Evolutionary conservation across 1,284 basidiomycete genomes (phyloP).

Genomic region (Paramarasmius palmivorus): DNA sequence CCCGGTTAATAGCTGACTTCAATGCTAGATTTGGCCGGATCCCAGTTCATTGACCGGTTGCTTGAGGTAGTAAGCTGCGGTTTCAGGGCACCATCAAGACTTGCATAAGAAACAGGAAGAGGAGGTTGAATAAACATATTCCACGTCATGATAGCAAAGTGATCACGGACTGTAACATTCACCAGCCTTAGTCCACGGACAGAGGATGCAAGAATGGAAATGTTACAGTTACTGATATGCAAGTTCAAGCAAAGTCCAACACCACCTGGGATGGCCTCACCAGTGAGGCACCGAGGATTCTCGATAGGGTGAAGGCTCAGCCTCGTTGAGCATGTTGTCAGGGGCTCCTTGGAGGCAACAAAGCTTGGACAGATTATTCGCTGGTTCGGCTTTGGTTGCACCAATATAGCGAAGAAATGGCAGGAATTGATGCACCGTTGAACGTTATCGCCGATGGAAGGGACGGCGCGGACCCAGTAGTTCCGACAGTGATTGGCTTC

Average conservation of each 20-base stretch:
- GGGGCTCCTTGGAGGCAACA: conserved; percentile 1
- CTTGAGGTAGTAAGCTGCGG: conserved; percentile 46
- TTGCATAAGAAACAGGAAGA: conserved; percentile 49
- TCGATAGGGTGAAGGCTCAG: conserved; percentile 28
- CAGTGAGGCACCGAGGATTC: conserved; percentile 29
- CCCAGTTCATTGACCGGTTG: conserved; percentile 45
- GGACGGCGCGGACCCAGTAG: conserved; percentile 34
- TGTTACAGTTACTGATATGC: conserved; percentile 23
- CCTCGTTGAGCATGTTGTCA: conserved; percentile 29
- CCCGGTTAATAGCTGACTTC: conserved; percentile 43
- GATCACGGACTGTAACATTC: background rate
- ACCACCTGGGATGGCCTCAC: conserved; percentile 29
- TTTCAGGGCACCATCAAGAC: conserved; percentile 45
- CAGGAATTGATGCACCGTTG: conserved; percentile 29
- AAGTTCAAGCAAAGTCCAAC: conserved; percentile 35
- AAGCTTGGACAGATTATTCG: background rate
- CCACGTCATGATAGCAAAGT: conserved; percentile 33
- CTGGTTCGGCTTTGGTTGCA: conserved; percentile 11
- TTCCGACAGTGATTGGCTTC: conserved; percentile 40
- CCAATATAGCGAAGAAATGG: conserved; percentile 38
- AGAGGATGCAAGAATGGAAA: conserved; percentile 3
- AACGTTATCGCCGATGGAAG: conserved; percentile 16
- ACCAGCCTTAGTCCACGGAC: background rate
- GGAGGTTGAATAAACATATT: conserved; percentile 39
- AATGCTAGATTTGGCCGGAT: conserved; percentile 44